These are phyloP conservation scores for Apostasia ramifera DNA, from an alignment of 106 monocot genomes.

Conservation along the genomic window DNA sequence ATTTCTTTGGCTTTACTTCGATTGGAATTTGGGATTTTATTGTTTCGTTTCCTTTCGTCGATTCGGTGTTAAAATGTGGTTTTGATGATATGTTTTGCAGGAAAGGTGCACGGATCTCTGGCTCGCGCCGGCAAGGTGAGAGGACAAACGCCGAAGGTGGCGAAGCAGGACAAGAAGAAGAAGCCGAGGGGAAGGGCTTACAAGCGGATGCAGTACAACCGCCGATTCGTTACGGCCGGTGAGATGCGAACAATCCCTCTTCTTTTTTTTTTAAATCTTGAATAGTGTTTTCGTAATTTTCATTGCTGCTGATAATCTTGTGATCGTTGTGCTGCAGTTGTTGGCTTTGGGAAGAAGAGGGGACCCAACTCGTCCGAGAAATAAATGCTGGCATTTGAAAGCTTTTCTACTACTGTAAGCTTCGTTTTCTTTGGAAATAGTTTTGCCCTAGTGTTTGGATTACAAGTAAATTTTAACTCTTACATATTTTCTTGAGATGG, in stretches of 20 bases:
- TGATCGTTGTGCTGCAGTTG: slow-evolving; percentile 8
- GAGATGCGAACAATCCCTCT: not conserved
- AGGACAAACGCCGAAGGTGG: slow-evolving; percentile 60
- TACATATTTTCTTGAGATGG: too few species aligned
- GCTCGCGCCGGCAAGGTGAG: slow-evolving; percentile 57
- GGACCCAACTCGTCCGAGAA: slow-evolving; percentile 32
- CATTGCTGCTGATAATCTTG: not conserved
- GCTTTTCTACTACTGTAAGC: not conserved
- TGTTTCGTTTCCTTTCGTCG: not conserved
- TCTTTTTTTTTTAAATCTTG: not conserved
- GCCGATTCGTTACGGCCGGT: slow-evolving; percentile 50
- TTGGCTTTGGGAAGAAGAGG: slow-evolving; percentile 32
- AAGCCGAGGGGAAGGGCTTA: slow-evolving; percentile 50
- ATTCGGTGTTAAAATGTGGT: not conserved
- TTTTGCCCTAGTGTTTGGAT: too few species aligned
- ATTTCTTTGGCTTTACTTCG: not conserved
- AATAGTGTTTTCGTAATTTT: not conserved
- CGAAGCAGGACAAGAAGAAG: slow-evolving; percentile 70
- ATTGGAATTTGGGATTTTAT: not conserved
- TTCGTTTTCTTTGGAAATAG: not conserved
- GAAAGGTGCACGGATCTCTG: slow-evolving; percentile 59
- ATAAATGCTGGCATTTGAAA: slow-evolving; percentile 6
- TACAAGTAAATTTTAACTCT: too few species aligned
- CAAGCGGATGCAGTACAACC: slow-evolving; percentile 59
- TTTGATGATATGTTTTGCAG: slow-evolving; percentile 7